Evolutionary conservation across 805 yeast species (phyloP).

Genomic region (Yarrowia sp.): DNA sequence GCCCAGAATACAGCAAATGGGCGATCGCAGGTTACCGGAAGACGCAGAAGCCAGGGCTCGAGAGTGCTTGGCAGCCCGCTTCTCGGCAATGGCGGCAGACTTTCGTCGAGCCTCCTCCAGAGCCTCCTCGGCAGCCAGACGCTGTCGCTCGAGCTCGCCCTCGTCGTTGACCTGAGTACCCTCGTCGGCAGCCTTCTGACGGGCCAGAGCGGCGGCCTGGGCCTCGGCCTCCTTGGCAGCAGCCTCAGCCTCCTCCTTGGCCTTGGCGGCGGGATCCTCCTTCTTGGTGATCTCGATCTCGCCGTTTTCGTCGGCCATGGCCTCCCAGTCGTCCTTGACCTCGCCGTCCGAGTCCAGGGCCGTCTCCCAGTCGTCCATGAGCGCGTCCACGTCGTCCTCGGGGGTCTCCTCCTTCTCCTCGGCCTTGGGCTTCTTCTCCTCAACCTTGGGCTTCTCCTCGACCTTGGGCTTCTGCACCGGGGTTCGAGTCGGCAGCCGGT

Average conservation of each 20-base stretch:
- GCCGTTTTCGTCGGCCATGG: conserved; percentile 41
- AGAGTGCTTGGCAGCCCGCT: conserved; percentile 50
- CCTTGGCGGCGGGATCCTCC: conserved; percentile 43
- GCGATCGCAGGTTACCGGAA: conserved; percentile 84
- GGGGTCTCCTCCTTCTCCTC: conserved; percentile 41
- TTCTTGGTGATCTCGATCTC: conserved; percentile 40
- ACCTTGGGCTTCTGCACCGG: conserved; percentile 2
- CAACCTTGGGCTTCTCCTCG: conserved; percentile 17
- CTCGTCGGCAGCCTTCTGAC: conserved; percentile 44
- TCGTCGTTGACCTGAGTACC: conserved; percentile 48
- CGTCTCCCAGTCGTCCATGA: conserved; percentile 89
- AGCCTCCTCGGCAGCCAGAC: conserved; percentile 41
- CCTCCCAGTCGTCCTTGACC: conserved; percentile 49
- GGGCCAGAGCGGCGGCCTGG: conserved; percentile 48
- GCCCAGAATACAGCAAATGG: conserved; percentile 98
- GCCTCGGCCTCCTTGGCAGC: conserved; percentile 48
- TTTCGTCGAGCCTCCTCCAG: conserved; percentile 49
- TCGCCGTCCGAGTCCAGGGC: conserved; percentile 62
- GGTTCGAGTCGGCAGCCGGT: conserved; percentile 43
- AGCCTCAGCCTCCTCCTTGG: conserved; percentile 46
- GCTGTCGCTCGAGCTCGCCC: conserved; percentile 44
- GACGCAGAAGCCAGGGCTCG: conserved; percentile 51
- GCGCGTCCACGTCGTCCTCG: conserved; percentile 52
- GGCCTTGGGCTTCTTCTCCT: conserved; percentile 44
- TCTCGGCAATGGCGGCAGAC: conserved; percentile 53